Evolutionary conservation across 768 basidiomycete species (phyloP), one percentile per base, ranked within the genome.

Genomic region (Lentinus tigrinus): DNA sequence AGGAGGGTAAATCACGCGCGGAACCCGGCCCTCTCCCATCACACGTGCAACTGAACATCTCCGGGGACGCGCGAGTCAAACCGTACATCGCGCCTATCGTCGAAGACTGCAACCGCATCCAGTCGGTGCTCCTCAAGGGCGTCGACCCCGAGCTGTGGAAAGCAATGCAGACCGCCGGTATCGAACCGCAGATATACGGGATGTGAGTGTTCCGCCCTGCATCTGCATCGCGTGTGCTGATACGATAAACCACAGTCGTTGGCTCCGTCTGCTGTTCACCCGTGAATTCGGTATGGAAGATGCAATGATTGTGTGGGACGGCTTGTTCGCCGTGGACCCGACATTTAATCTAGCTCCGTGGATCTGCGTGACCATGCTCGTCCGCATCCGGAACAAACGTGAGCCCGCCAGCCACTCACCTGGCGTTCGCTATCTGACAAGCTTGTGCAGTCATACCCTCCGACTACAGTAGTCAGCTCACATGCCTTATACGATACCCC

Each of bases 181-280:
- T 98, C 40, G 97, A 99, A 71, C 95, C 95, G 4, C 97, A 98
- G 70, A 90, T 98, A 19, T 99, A 94, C 74, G 94, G 93, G 56
- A 95, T 98, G 90, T 95, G 73, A 71, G 91, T 39, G 36, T n/a
- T 17, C 13, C 26, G 14, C 40, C 27, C 3, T 27, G 31, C 1
- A 5, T 27, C 24, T 24, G 13, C 14, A 27, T 4, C 47, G 14
- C 3, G 34, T 27, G 24, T 42, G 37, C 50, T 69, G 44, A 68
- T 23, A 13, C 9, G 47, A 14, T 66, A 40, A 53, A 24, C 16
- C 11, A 26, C 61, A 95, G 93, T 57, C 95, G 97, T 28, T 98
- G 95, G 95, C 77, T 98, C 10, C 82, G 97, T 36, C 76, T 98
- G 17, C 77, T 99, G 6, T 98, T 98, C 73, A 95, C 95, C 4